Evolutionary conservation across 805 yeast genomes (phyloP).

Genomic region (Kodamaea kakaduensis): DNA sequence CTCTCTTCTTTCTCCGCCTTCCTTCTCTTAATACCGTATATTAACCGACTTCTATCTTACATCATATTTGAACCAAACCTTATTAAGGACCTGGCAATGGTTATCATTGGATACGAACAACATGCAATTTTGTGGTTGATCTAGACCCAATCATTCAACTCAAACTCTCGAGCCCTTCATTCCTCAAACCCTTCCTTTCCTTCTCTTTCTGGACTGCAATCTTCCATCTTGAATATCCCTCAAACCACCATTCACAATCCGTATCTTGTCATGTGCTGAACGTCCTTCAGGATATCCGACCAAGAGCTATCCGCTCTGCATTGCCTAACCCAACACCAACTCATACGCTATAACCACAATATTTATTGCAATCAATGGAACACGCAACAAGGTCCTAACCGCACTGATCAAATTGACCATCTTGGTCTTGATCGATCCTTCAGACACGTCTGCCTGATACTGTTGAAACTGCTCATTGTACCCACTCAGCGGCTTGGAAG

Average conservation of each 20-base stretch:
- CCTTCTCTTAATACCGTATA: not conserved
- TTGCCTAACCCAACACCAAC: slow-evolving; percentile 53
- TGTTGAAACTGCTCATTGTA: slow-evolving; percentile 17
- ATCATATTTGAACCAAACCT: too few relatives aligned
- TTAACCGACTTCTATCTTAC: too few relatives aligned
- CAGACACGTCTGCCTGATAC: slow-evolving; percentile 37
- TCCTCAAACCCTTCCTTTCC: not conserved
- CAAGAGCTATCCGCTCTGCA: too few relatives aligned
- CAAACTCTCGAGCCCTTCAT: too few relatives aligned
- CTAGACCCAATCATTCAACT: too few relatives aligned
- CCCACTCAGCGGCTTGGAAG: slow-evolving; percentile 13
- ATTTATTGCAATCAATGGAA: slow-evolving; percentile 70
- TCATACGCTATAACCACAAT: slow-evolving; percentile 66
- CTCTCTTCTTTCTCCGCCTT: not conserved
- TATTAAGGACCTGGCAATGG: too few relatives aligned
- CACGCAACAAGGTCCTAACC: slow-evolving; percentile 67
- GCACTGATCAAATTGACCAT: slow-evolving; percentile 67
- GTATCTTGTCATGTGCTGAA: too few relatives aligned
- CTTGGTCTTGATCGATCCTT: slow-evolving; percentile 49
- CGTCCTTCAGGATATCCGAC: too few relatives aligned
- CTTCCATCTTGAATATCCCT: not conserved
- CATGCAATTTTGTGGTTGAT: too few relatives aligned
- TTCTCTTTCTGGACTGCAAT: not conserved
- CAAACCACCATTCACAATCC: too few relatives aligned
- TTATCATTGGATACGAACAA: too few relatives aligned